Percentiles rank a stretch among this genome's conserved stretches.
phyloP scores from a whole-genome alignment of 768 basidiomycete species.

The Serendipita indica region DNA sequence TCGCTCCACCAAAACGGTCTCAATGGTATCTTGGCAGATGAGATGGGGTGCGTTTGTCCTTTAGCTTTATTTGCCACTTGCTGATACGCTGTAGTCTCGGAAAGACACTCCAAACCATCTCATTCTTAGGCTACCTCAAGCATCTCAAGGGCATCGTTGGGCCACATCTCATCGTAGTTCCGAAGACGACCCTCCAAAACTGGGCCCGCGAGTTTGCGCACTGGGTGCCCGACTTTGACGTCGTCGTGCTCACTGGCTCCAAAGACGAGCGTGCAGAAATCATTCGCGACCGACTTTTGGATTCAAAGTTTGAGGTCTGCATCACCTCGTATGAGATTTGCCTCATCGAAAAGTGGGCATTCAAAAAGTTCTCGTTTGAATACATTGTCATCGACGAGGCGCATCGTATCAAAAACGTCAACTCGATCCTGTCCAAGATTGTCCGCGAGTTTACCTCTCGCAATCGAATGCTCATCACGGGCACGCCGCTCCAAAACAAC shows the following conservation, averaged over 20 bases:
- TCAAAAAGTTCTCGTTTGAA: constrained; percentile 93
- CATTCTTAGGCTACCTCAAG: constrained; percentile 90
- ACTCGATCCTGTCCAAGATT: constrained; percentile 89
- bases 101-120: constrained; percentile 95
- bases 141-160: constrained; percentile 61
- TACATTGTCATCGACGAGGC: constrained; percentile 99
- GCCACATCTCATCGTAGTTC: constrained; percentile 90
- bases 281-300: constrained; percentile 61
- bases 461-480: constrained; percentile 86
- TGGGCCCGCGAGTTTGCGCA: constrained; percentile 86
- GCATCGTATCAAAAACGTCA: constrained; percentile 97
- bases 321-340: constrained; percentile 97
- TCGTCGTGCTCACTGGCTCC: constrained; percentile 66
- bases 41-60: constrained; percentile 52
- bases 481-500: constrained; percentile 93
- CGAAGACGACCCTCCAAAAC: constrained; percentile 96
- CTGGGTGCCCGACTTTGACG: constrained; percentile 83
- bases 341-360: constrained; percentile 79
- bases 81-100: constrained; percentile 47
- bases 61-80: not conserved
- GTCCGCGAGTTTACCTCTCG: constrained; percentile 80
- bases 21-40: constrained; percentile 94
- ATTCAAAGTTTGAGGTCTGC: constrained; percentile 83
- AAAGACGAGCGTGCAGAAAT: constrained; percentile 81
- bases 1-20: constrained; percentile 90